Conservation (phyloP, 345 rosid genomes). For the Citrus glauca region DNA sequence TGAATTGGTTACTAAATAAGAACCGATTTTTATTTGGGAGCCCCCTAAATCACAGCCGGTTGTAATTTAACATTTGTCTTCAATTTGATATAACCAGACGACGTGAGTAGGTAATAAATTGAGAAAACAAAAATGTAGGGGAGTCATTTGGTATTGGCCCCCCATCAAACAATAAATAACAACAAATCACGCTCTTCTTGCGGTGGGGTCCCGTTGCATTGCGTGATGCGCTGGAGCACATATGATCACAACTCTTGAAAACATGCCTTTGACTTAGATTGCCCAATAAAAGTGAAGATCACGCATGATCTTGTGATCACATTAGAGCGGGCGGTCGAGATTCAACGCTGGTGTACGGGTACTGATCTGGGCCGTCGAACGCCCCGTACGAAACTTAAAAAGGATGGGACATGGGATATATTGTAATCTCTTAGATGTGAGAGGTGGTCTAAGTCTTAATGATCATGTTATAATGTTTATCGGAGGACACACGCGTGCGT, state of each 20-base stretch:
- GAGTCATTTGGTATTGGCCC: neutral
- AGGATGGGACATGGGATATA: neutral
- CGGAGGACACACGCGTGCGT: constrained; percentile 33
- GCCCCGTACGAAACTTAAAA: neutral
- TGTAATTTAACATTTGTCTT: too few relatives aligned
- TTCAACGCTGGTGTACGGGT: neutral
- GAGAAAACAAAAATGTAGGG: too few relatives aligned
- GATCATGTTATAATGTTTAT: constrained; percentile 31
- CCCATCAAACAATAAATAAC: too few relatives aligned
- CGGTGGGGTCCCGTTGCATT: neutral
- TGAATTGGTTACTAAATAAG: too few relatives aligned
- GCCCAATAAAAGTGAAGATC: constrained; percentile 1
- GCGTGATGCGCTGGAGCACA: constrained; percentile 1
- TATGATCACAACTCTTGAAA: constrained; percentile 1
- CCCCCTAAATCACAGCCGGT: too few relatives aligned
- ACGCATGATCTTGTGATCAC: neutral
- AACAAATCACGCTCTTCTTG: too few relatives aligned
- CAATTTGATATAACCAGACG: too few relatives aligned
- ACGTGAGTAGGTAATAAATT: too few relatives aligned
- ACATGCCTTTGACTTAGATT: constrained; percentile 8
- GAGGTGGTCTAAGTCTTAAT: constrained; percentile 17
- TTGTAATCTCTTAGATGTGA: constrained; percentile 19
- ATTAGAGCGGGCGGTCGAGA: constrained; percentile 11
- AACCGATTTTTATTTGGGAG: too few relatives aligned
- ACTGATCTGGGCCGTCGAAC: constrained; percentile 3